Conservation (phyloP, 2,329 filamentous ascomycete species). For the Colletotrichum abscissum region DNA sequence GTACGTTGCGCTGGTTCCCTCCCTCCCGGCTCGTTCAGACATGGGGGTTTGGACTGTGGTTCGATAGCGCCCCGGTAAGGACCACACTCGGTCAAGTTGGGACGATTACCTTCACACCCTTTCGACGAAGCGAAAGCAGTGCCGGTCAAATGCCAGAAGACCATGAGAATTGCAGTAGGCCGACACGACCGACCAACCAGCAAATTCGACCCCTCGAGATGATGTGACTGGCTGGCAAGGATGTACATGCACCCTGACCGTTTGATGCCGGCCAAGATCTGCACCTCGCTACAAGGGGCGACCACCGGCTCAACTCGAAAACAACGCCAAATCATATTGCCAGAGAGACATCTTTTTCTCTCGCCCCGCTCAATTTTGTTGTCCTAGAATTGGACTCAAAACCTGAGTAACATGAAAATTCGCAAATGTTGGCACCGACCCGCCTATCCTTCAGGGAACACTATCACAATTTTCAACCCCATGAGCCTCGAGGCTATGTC, state of each 20-base stretch:
- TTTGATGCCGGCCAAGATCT: conserved; percentile 17
- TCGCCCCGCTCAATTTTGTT: not conserved
- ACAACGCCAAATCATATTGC: conserved; percentile 10
- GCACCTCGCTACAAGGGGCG: conserved; percentile 19
- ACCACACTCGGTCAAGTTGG: conserved; percentile 28
- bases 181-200: conserved; percentile 12
- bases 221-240: conserved; percentile 11
- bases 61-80: conserved; percentile 14
- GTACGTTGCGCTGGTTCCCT: not conserved
- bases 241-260: conserved; percentile 10
- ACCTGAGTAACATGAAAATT: not conserved
- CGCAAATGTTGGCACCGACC: not conserved
- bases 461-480: not conserved
- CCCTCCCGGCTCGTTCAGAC: not conserved
- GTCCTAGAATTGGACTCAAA: not conserved
- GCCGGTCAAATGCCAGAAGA: conserved; percentile 27
- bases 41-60: conserved; percentile 14
- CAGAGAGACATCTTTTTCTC: conserved; percentile 11
- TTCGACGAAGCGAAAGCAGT: conserved; percentile 21
- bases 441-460: not conserved
- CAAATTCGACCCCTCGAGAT: not conserved
- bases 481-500: not conserved
- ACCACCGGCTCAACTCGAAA: not conserved
- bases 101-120: conserved; percentile 29
- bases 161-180: not conserved